These are phyloP conservation scores for Oxyria digyna DNA, from an alignment of 148 eudicot species.

Conservation along the genomic window DNA sequence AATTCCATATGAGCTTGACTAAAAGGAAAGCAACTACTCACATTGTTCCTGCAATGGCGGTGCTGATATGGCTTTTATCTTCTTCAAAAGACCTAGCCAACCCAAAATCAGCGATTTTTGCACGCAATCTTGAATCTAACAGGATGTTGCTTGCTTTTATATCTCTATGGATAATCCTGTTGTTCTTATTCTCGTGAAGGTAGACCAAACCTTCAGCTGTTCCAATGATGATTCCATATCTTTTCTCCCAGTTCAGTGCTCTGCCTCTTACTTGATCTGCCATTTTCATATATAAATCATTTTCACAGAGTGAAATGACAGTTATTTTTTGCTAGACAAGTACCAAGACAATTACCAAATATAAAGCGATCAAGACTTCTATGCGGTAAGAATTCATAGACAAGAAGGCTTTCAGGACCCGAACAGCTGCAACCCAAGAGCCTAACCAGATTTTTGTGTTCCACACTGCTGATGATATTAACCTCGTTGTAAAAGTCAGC, in stretches of 20 bases:
- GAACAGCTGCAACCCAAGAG: conserved; percentile 55
- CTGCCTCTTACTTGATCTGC: conserved; percentile 34
- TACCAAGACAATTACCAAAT: conserved; percentile 23
- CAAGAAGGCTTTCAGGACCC: conserved; percentile 60
- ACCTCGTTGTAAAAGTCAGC: conserved; percentile 62
- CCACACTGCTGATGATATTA: conserved; percentile 49
- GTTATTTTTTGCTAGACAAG: neutral
- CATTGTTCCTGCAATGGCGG: conserved; percentile 56
- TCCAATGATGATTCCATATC: conserved; percentile 32
- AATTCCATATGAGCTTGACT: neutral
- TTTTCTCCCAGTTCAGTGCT: conserved; percentile 36
- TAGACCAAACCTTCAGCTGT: conserved; percentile 46
- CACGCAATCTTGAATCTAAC: conserved; percentile 37
- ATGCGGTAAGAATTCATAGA: conserved; percentile 47
- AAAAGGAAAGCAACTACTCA: conserved; percentile 12
- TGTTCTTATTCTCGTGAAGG: conserved; percentile 40
- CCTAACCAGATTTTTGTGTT: conserved; percentile 51
- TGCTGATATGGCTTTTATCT: conserved; percentile 48
- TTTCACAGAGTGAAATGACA: neutral
- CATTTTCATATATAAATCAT: conserved; percentile 4
- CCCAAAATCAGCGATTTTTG: conserved; percentile 53
- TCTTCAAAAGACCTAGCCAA: conserved; percentile 49
- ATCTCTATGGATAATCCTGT: conserved; percentile 45
- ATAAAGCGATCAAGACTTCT: conserved; percentile 46
- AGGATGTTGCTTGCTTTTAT: conserved; percentile 59